phyloP scores from a whole-genome alignment of 306 rosid species.

The Gynostemma pentaphyllum region DNA sequence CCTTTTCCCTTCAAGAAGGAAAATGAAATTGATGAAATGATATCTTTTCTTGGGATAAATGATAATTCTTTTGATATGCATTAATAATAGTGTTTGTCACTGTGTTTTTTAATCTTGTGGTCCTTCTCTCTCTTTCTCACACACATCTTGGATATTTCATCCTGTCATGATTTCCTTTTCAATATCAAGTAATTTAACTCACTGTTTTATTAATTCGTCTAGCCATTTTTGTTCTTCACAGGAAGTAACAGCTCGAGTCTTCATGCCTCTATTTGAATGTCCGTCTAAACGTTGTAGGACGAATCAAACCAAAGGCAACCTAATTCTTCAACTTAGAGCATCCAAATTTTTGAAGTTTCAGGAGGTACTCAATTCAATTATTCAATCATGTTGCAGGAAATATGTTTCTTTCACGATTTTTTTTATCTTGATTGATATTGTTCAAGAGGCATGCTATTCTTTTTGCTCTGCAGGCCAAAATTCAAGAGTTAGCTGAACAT shows the following conservation, averaged over 20 bases:
- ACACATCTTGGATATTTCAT: background rate
- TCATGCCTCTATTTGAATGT: slow-evolving; percentile 89
- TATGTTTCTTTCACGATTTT: slow-evolving; percentile 8
- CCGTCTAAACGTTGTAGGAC: slow-evolving; percentile 70
- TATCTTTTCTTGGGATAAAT: background rate
- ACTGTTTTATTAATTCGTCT: slow-evolving; percentile 6
- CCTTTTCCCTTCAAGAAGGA: background rate
- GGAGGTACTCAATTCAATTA: slow-evolving; percentile 44
- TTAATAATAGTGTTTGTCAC: background rate
- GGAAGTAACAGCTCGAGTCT: slow-evolving; percentile 95
- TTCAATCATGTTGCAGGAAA: background rate
- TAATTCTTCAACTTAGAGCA: slow-evolving; percentile 89
- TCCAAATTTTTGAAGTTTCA: slow-evolving; percentile 96
- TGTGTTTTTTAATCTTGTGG: background rate
- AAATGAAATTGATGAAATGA: background rate
- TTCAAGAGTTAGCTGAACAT: slow-evolving; percentile 94
- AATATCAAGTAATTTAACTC: no score
- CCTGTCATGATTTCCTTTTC: no score
- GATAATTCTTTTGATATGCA: background rate
- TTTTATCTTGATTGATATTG: slow-evolving; percentile 5
- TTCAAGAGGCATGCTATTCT: background rate
- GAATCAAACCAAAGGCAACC: slow-evolving; percentile 63
- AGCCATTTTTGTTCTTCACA: slow-evolving; percentile 25
- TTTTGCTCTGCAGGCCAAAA: slow-evolving; percentile 68
- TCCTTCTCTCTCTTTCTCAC: background rate